Base-by-base conservation (phyloP, 2,329 filamentous ascomycete genomes). In the Elsinoe australis region DNA sequence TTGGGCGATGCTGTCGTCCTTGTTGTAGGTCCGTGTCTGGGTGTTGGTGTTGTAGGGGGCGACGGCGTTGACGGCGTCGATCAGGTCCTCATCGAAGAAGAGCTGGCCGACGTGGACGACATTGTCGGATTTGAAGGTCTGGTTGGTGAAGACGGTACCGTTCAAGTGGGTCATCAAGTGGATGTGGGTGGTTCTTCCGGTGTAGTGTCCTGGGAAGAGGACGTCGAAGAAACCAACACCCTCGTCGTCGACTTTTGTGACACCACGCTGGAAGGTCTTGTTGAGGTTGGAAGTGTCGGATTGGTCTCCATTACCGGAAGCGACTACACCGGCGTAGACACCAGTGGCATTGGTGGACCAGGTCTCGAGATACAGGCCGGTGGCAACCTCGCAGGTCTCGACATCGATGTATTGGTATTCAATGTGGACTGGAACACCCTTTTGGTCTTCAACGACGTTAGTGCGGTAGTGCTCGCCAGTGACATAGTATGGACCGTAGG, bases 81-180 rank as follows among this genome's bases (percentile, higher is more conserved):
- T 71, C 7, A 83, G 71, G 53, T 69, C 67, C 59, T 82, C 74
- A 60, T 83, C 78, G 49, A 79, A 79, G 70, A 79, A 83, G 44
- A 80, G 58, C 60, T 85, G 80, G 14, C 80, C 79, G 31, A 82
- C 70, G 63, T 83, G 79, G 5, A 74, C 71, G 50, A 76, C 70
- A 44, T 64, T 68, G 12, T 69, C 67, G 51, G 69, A 73, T 32
- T 64, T 61, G 52, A 76, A 70, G 50, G 75, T 75, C 47, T 72
- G 74, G 57, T 73, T 78, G 38, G 66, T 54, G 36, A 70, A 65
- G 5, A 69, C 56, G 33, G 61, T 66, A 35, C 57, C 60, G 39
- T 63, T 62, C 50, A 64, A 61, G 50, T 68, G 65, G 32, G 68
- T 46, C 22, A 56, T 53, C 33, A 63, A 41, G 55, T 71, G 70